Percentiles rank a stretch among this genome's conserved stretches.
Conservation (phyloP, 805 yeast species). For the Nakazawaea molendinolei region DNA sequence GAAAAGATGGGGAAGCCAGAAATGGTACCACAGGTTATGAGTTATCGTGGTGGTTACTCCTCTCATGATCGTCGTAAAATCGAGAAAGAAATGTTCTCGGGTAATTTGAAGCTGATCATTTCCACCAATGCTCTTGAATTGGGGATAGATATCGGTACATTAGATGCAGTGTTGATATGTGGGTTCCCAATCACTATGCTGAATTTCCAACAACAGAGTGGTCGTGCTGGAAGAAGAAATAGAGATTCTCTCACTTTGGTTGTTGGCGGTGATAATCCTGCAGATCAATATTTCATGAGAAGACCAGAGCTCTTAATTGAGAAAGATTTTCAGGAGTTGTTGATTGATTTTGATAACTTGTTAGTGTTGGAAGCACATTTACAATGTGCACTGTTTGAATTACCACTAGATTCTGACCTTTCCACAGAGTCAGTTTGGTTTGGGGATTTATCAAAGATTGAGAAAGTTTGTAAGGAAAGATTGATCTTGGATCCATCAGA, state of each 20-base stretch:
- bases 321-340: constrained; percentile 48
- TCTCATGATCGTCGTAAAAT: constrained; percentile 79
- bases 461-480: constrained; percentile 31
- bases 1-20: constrained; percentile 37
- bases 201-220: constrained; percentile 91
- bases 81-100: constrained; percentile 86
- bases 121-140: constrained; percentile 94
- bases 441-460: constrained; percentile 27
- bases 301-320: constrained; percentile 56
- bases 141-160: constrained; percentile 90
- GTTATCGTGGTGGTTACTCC: constrained; percentile 93
- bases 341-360: constrained; percentile 53
- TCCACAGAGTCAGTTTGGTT: constrained; percentile 54
- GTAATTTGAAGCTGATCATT: constrained; percentile 76
- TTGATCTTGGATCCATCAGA: constrained; percentile 33
- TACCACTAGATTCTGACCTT: constrained; percentile 51
- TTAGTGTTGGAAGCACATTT: constrained; percentile 73
- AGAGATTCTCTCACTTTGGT: constrained; percentile 80
- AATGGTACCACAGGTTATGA: constrained; percentile 64
- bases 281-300: constrained; percentile 76
- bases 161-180: constrained; percentile 87
- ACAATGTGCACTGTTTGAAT: constrained; percentile 91
- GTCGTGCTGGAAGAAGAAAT: constrained; percentile 90
- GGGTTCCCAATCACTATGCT: constrained; percentile 89
- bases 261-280: constrained; percentile 77